Evolutionary conservation across 1,139 yeast genomes (phyloP), one percentile per base, ranked within the genome.

Genomic region (Pichia sp.): DNA sequence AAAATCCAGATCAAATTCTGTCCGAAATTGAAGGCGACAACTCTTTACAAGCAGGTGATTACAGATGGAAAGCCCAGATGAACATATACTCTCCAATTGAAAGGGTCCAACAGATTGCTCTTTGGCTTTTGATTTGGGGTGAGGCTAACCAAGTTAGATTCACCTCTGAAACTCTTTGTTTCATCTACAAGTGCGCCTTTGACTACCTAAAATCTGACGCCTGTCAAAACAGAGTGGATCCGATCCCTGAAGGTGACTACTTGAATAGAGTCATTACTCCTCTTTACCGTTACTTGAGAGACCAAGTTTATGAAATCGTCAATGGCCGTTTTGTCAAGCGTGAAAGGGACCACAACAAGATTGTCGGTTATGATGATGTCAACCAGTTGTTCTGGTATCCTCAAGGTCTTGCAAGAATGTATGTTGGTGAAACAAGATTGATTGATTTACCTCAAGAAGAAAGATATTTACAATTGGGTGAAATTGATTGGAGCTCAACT

Each of bases 381-480:
- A 93, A 95, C 73, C 99, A 95, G 76, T 80, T 93, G 64, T 93
- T 93, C 74, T 93, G 99, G 99, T 95, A 93, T 73, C 98, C 99
- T 44, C 98, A 93, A 74, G 99, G 99, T 77, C 87, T 93, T 63
- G 87, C 95, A 57, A 85, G 95, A 74, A 91, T 93, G 66, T 80
- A 86, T 48, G 82, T 91, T 66, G 91, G 86, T 67, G 98, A 93
- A 69, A 76, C 96, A 36, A 84, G 96, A 69, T 76, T 93, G 67
- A 89, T 93, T 53, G 99, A 95, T 64, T 74, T 90, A 64, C 95
- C 97, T 44, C 80, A 83, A 57, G 88, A 84, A 64, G 96, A 93
- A 71, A 87, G 99, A 70, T 95, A 81, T 70, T 78, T 83, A 65
- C 85, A 86, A 70, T 79, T 93, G 56, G 96, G 97, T 62, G 98